Percentiles rank a stretch among this genome's conserved stretches.
phyloP scores from a whole-genome alignment of 2,329 filamentous ascomycete species.

The Nothomitra cinnamomea region DNA sequence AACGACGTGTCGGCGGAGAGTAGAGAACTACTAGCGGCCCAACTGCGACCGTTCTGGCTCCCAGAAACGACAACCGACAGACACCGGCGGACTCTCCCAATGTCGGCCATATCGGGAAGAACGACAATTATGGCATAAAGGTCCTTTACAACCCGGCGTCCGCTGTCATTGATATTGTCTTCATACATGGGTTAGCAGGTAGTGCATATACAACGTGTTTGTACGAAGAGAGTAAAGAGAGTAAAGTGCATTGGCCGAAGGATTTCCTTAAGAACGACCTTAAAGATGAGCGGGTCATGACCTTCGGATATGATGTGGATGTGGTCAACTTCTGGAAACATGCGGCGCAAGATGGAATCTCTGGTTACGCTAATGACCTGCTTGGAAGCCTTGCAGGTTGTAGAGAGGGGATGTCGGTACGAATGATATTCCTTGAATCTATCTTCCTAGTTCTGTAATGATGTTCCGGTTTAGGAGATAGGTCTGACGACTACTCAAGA shows the following conservation, averaged over 20 bases:
- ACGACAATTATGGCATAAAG: too few species aligned
- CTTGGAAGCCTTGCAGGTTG: constrained; percentile 46
- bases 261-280: constrained; percentile 47
- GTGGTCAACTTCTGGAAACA: constrained; percentile 26
- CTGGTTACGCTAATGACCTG: constrained; percentile 54
- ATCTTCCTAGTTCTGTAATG: background rate
- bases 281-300: constrained; percentile 40
- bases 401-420: constrained; percentile 33
- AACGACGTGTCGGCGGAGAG: too few species aligned
- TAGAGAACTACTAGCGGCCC: too few species aligned
- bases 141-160: too few species aligned
- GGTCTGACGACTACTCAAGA: too few species aligned
- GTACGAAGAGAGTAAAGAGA: constrained; percentile 27
- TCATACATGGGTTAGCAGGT: constrained; percentile 56
- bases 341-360: constrained; percentile 46
- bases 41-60: too few species aligned
- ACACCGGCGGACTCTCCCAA: too few species aligned
- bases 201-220: constrained; percentile 46
- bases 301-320: constrained; percentile 61
- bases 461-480: background rate
- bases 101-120: too few species aligned
- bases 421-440: constrained; percentile 31
- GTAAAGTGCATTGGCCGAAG: constrained; percentile 47
- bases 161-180: too few species aligned
- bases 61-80: too few species aligned